Base-by-base conservation (phyloP, 352 stramenopile species). In the Globisporangium spinosum region DNA sequence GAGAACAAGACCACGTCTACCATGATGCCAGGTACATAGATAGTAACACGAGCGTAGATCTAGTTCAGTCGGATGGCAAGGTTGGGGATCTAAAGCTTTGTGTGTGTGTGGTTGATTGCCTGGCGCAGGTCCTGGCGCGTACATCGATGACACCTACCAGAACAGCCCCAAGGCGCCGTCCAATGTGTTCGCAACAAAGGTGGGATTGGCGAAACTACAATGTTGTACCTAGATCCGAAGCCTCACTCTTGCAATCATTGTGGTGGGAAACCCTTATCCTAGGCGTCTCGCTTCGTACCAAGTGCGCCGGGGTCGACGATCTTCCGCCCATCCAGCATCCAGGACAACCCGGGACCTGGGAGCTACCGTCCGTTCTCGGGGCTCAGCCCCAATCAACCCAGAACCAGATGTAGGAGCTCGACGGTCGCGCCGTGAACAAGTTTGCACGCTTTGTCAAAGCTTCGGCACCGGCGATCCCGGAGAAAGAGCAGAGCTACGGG, bases 1-100 rank as follows among this genome's bases (percentile, higher is more conserved):
- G 82, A 81, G 65, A 91, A 93, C 68, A 90, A 81, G 59, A 89
- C 83, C 4, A 93, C 85, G 15, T 91, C 85, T 17, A 80, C 85
- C 17, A 89, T 87, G 63, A 93, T 83, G 0, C 85, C 85, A 63
- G 85, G 78, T 81, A 49, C 3, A 22, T 7, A 38, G 32, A 22
- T 7, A 38, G 32, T 62, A 25, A 65, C 7, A 29, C 2, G 6
- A 3, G 32, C 12, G 15, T 7, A 47, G 12, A 20, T 17, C 1
- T 25, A 7, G 27, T 5, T 20, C 12, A 25, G 5, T 8, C 5
- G 17, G 10, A 20, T 22, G 20, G 25, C 54, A 32, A 32, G 29
- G 29, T 40, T 4, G 10, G 2, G 27, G 17, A 9, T 32, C 20
- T 34, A n/a, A n/a, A 9, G 25, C 53, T 58, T n/a, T 8, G 9